phyloP scores from a whole-genome alignment of 768 basidiomycete species.

The Pleurotus tuber-regium region DNA sequence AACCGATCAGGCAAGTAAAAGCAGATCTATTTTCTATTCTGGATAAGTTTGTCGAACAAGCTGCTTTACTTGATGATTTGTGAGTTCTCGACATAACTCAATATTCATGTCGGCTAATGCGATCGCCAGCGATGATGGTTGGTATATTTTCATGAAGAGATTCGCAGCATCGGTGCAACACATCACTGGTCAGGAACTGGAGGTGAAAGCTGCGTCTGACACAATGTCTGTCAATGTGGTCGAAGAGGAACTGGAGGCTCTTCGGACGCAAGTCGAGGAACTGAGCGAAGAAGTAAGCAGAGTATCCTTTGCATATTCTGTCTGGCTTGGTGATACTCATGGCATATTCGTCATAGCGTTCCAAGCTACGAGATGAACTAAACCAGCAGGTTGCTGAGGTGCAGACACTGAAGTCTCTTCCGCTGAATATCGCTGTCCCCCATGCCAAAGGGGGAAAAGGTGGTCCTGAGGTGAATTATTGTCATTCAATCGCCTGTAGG shows the following conservation, averaged over 20 bases:
- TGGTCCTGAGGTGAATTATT: conserved; percentile 50
- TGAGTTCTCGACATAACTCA: too few relatives aligned
- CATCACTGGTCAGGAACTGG: conserved; percentile 62
- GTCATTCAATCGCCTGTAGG: background rate
- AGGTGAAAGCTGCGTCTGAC: conserved; percentile 44
- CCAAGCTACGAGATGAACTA: conserved; percentile 49
- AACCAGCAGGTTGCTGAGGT: conserved; percentile 66
- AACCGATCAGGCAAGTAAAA: conserved; percentile 61
- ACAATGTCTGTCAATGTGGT: conserved; percentile 38
- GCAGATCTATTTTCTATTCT: conserved; percentile 55
- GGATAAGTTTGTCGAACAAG: conserved; percentile 65
- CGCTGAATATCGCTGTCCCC: conserved; percentile 31
- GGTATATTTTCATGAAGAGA: conserved; percentile 58
- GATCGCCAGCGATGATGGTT: conserved; percentile 65
- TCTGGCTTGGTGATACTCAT: conserved; percentile 5
- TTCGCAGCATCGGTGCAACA: conserved; percentile 61
- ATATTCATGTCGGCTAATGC: too few relatives aligned
- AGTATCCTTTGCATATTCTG: background rate
- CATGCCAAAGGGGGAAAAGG: conserved; percentile 44
- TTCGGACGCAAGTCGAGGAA: conserved; percentile 59
- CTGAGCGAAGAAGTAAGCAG: conserved; percentile 63
- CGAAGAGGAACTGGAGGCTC: conserved; percentile 57
- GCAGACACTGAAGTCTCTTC: conserved; percentile 59
- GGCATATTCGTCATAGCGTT: conserved; percentile 35
- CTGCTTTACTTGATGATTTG: conserved; percentile 60